Base-by-base conservation (phyloP, 1,139 yeast species). In the Diutina sp. region DNA sequence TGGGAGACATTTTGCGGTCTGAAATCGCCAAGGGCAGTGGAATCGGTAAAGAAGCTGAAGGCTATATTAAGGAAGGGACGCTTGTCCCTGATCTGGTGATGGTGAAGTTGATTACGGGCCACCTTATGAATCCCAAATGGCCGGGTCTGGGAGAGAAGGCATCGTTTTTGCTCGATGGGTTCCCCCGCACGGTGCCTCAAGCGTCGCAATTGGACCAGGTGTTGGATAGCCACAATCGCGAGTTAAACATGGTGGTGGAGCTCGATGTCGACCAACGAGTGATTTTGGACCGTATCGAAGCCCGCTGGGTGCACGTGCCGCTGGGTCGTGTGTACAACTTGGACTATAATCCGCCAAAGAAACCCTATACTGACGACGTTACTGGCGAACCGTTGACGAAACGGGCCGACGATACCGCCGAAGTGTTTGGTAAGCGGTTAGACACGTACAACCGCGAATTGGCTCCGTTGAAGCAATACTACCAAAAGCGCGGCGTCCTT, bases 311-410 rank as follows among this genome's bases (percentile, higher is more conserved):
- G 45, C 97, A 91, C 69, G 67, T 77, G 11, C 83, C 88, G 0
- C 87, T 96, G 58, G 97, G 97, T 0, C 73, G 97, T 60, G 86
- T 90, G 1, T 91, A 91, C 68, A 91, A 87, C 66, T 68, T 88
- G 60, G 85, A 89, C 59, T 91, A 89, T 69, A 90, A 88, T 64
- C 97, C 97, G 3, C 98, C 98, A 2, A 85, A 85, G 62, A 79
- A 77, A 1, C 83, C 90, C 0, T 95, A 89, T 56, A 77, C 72
- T 59, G 98, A 91, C 66, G 97, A 91, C 66, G 66, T 90, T 2
- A 91, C 98, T 0, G 97, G 97, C 0, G 97, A 91, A 65, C 85
- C 89, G 1, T 73, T 91, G 58, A 70, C 79, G 41, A 88, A 90
- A 68, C 77, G 98, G 58, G 77, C 83, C 0, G 98, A 91, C 64